These are phyloP conservation scores for Boletus reticulatus DNA, from an alignment of 768 basidiomycete species.

Conservation along the genomic window DNA sequence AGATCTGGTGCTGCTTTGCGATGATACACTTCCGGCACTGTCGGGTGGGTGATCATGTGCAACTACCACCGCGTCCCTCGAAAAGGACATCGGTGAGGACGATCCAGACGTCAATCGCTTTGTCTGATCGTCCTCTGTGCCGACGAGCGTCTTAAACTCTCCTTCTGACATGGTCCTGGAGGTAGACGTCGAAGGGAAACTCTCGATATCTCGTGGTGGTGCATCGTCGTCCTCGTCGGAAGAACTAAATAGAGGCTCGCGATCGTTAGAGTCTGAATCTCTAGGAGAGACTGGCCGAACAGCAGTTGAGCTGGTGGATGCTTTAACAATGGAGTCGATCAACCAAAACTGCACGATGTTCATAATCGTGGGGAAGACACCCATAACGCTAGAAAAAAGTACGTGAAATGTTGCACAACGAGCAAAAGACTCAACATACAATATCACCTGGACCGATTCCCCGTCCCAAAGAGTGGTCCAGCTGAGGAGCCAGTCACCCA, in stretches of 20 bases:
- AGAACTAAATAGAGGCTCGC: slow-evolving; percentile 63
- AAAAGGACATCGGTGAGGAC: slow-evolving; percentile 15
- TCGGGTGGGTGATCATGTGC: slow-evolving; percentile 57
- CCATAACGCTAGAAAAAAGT: slow-evolving; percentile 65
- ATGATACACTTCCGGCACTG: slow-evolving; percentile 38
- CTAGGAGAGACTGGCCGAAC: slow-evolving; percentile 41
- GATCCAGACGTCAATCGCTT: slow-evolving; percentile 14
- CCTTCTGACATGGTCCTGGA: slow-evolving; percentile 36
- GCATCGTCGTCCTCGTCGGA: slow-evolving; percentile 51
- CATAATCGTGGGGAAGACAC: slow-evolving; percentile 86
- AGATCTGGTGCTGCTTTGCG: slow-evolving; percentile 20
- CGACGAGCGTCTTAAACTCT: slow-evolving; percentile 19
- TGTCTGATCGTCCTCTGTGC: slow-evolving; percentile 10
- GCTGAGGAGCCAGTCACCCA: slow-evolving; percentile 86
- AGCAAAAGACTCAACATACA: slow-evolving; percentile 48
- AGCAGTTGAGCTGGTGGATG: slow-evolving; percentile 41
- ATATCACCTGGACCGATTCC: slow-evolving; percentile 71
- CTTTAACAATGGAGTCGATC: slow-evolving; percentile 91
- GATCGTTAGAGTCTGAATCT: slow-evolving; percentile 41
- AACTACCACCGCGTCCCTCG: slow-evolving; percentile 1
- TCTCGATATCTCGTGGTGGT: slow-evolving; percentile 44
- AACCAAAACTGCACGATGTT: slow-evolving; percentile 93
- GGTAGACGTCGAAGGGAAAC: slow-evolving; percentile 34
- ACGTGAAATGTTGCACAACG: slow-evolving; percentile 9
- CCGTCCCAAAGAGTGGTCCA: slow-evolving; percentile 68